Evolutionary conservation across 306 rosid genomes (phyloP).

Genomic region (Prunus padus): DNA sequence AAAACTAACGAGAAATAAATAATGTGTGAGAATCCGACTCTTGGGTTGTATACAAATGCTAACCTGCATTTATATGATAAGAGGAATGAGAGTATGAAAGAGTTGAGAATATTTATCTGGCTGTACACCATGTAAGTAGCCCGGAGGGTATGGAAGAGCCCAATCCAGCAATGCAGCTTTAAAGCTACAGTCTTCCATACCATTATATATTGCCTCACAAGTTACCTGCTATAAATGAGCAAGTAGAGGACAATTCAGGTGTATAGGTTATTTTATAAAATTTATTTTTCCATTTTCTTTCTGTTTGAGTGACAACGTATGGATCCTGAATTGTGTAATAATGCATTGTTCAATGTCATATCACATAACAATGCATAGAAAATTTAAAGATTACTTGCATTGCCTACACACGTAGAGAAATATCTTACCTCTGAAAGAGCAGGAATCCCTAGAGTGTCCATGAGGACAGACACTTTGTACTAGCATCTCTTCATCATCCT

Average conservation of each 20-base stretch:
- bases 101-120: constrained; percentile 53
- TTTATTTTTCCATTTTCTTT: too few relatives aligned
- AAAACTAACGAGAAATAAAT: constrained; percentile 63
- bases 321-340: background rate
- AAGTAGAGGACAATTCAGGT: background rate
- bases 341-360: background rate
- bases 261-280: too few relatives aligned
- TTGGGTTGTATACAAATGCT: constrained; percentile 53
- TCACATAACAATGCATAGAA: background rate
- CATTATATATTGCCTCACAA: constrained; percentile 71
- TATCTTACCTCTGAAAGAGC: constrained; percentile 81
- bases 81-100: constrained; percentile 11
- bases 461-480: constrained; percentile 52
- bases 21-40: constrained; percentile 69
- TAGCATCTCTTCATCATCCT: constrained; percentile 46
- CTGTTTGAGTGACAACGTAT: background rate
- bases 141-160: constrained; percentile 90
- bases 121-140: constrained; percentile 60
- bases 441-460: constrained; percentile 77
- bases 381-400: background rate
- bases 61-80: constrained; percentile 45
- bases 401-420: constrained; percentile 13
- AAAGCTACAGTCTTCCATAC: constrained; percentile 49
- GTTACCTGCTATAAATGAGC: constrained; percentile 56
- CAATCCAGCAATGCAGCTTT: constrained; percentile 69